Evolutionary conservation across 2,329 filamentous ascomycete genomes (phyloP).

Genomic region (Cladosporium austrohemisphaericum): DNA sequence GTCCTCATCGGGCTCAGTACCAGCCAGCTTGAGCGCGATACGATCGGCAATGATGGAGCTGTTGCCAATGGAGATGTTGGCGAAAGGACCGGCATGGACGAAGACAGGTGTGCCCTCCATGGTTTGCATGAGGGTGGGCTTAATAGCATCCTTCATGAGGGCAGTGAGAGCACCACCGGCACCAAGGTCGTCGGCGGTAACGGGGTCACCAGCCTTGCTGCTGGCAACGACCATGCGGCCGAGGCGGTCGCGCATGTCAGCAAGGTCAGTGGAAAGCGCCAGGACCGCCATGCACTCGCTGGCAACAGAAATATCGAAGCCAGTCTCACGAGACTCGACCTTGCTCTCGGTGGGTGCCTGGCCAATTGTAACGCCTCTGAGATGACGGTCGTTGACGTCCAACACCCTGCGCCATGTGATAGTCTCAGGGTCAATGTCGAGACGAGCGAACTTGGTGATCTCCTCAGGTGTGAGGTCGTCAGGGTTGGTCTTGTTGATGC

Average conservation of each 20-base stretch:
- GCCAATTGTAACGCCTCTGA: constrained; percentile 84
- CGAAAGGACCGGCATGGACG: constrained; percentile 94
- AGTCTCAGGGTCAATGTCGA: constrained; percentile 94
- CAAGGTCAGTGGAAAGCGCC: constrained; percentile 80
- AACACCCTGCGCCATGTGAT: constrained; percentile 96
- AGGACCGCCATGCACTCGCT: constrained; percentile 98
- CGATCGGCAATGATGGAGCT: constrained; percentile 94
- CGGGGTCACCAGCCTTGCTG: constrained; percentile 78
- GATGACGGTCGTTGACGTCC: constrained; percentile 93
- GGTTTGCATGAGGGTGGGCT: constrained; percentile 98
- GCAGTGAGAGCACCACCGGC: constrained; percentile 88
- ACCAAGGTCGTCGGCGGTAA: constrained; percentile 94
- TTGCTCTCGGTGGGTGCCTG: constrained; percentile 80
- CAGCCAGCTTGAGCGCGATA: constrained; percentile 90
- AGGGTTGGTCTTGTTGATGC: constrained; percentile 91
- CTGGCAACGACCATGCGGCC: constrained; percentile 94
- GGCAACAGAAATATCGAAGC: constrained; percentile 96
- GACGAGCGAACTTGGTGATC: constrained; percentile 78
- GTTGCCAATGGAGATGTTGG: constrained; percentile 96
- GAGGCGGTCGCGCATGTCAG: constrained; percentile 87
- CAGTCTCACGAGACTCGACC: constrained; percentile 80
- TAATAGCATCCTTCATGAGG: constrained; percentile 96
- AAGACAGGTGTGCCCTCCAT: constrained; percentile 96
- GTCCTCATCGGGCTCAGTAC: constrained; percentile 88
- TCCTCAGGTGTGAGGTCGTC: constrained; percentile 88